These are phyloP conservation scores for Limonium bicolor DNA, from an alignment of 148 eudicot species.

Conservation along the genomic window DNA sequence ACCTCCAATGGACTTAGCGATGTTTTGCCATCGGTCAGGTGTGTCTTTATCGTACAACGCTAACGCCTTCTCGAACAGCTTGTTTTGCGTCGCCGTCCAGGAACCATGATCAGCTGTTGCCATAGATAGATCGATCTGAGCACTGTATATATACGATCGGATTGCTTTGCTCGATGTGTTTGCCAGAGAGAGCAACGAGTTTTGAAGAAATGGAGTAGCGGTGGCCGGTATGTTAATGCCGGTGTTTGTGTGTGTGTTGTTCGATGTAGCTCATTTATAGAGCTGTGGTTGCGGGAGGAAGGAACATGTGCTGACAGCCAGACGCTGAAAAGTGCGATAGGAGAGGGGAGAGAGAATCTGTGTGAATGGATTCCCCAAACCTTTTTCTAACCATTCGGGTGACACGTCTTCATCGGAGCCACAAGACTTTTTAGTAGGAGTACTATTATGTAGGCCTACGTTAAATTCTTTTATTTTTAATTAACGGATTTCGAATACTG, in stretches of 20 bases:
- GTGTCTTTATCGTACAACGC: conserved; percentile 9
- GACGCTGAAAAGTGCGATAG: too few relatives aligned
- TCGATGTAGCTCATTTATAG: not conserved
- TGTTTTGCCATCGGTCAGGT: conserved; percentile 6
- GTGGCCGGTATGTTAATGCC: too few relatives aligned
- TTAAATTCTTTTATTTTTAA: too few relatives aligned
- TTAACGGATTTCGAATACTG: too few relatives aligned
- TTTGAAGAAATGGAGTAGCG: conserved; percentile 4
- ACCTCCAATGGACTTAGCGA: conserved; percentile 3
- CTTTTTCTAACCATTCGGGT: not conserved
- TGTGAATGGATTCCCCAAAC: not conserved
- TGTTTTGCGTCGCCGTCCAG: conserved; percentile 5
- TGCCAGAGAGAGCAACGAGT: not conserved
- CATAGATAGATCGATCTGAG: not conserved
- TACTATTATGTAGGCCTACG: too few relatives aligned
- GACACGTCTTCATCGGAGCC: conserved; percentile 1
- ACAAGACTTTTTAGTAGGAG: too few relatives aligned
- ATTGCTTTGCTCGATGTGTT: not conserved
- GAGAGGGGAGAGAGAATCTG: not conserved
- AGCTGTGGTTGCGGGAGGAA: too few relatives aligned
- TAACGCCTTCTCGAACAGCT: conserved; percentile 6
- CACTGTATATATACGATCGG: not conserved
- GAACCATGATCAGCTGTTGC: not conserved
- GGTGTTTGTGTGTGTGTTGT: too few relatives aligned
- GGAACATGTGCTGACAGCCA: too few relatives aligned